These are phyloP conservation scores for Cynanchum wilfordii DNA, from an alignment of 257 asterid species.

Conservation along the genomic window DNA sequence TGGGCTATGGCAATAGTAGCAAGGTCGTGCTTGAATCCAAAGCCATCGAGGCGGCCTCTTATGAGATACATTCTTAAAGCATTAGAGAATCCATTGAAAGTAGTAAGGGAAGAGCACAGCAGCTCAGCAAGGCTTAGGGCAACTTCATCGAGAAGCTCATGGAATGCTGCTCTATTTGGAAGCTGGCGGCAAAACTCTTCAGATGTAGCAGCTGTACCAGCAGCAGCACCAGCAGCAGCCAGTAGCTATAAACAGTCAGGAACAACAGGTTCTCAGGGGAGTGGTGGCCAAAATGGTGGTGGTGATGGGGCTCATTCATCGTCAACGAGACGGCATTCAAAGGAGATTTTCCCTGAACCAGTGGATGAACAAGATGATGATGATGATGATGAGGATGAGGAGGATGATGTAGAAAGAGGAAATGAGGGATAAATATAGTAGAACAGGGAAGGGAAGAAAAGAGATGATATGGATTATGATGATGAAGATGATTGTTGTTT, in stretches of 20 bases:
- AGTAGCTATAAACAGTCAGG: slow-evolving; percentile 61
- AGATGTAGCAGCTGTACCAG: slow-evolving; percentile 45
- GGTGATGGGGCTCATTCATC: slow-evolving; percentile 47
- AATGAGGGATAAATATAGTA: slow-evolving; percentile 25
- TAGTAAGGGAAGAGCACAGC: slow-evolving; percentile 72
- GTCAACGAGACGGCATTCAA: slow-evolving; percentile 58
- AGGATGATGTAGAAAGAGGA: slow-evolving; percentile 30
- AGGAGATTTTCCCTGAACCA: slow-evolving; percentile 82
- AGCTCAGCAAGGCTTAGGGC: slow-evolving; percentile 80
- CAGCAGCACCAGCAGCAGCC: slow-evolving; percentile 21
- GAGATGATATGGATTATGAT: too few species aligned
- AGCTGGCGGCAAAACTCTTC: slow-evolving; percentile 90
- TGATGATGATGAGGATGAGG: slow-evolving; percentile 8
- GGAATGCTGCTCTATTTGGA: slow-evolving; percentile 80
- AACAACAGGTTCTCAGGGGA: slow-evolving; percentile 66
- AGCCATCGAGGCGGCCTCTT: slow-evolving; percentile 77
- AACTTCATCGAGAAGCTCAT: slow-evolving; percentile 81
- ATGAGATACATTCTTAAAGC: slow-evolving; percentile 92
- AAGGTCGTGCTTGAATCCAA: slow-evolving; percentile 87
- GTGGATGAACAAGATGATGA: slow-evolving; percentile 32
- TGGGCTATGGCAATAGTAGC: slow-evolving; percentile 99
- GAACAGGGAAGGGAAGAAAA: too few species aligned
- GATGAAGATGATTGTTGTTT: slow-evolving; percentile 17
- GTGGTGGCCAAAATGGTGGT: slow-evolving; percentile 53
- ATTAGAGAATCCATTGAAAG: slow-evolving; percentile 81